A percentile compares a stretch with the other conserved stretches of the same genome.
Conservation (phyloP, 23 red algal genomes). For the Agarophyton chilense region DNA sequence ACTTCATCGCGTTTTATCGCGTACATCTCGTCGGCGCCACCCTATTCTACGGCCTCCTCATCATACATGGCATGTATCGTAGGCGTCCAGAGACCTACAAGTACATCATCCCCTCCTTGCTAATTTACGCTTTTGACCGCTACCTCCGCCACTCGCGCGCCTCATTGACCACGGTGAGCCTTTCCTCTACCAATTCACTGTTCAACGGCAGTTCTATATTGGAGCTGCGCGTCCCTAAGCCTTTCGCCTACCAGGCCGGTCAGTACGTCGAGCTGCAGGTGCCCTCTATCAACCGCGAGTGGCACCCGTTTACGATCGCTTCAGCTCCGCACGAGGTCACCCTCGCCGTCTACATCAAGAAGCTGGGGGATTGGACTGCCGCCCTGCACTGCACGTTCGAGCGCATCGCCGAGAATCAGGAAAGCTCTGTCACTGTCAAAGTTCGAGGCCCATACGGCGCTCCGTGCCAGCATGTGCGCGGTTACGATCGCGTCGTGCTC, state of each 20-base stretch:
- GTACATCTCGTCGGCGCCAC: slow-evolving; percentile 71
- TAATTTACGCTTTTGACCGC: slow-evolving; percentile 61
- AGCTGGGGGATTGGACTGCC: slow-evolving; percentile 72
- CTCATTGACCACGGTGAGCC: slow-evolving; percentile 9
- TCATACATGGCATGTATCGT: slow-evolving; percentile 72
- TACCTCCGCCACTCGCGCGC: slow-evolving; percentile 24
- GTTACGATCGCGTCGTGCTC: slow-evolving; percentile 68
- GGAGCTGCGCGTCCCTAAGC: slow-evolving; percentile 54
- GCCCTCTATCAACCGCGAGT: slow-evolving; percentile 71
- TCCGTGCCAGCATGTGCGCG: slow-evolving; percentile 66
- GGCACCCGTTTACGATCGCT: slow-evolving; percentile 89
- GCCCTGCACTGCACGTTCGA: slow-evolving; percentile 38
- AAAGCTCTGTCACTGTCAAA: background rate
- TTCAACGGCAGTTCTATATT: slow-evolving; percentile 44
- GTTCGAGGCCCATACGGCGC: slow-evolving; percentile 83
- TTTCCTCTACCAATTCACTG: slow-evolving; percentile 21
- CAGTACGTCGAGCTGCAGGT: slow-evolving; percentile 83
- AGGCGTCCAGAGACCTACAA: slow-evolving; percentile 77
- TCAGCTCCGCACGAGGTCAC: slow-evolving; percentile 70
- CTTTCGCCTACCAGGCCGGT: slow-evolving; percentile 69
- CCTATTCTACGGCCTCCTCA: slow-evolving; percentile 67
- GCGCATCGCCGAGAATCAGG: slow-evolving; percentile 22
- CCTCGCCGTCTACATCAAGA: slow-evolving; percentile 76
- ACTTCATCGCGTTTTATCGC: slow-evolving; percentile 59
- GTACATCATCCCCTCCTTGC: slow-evolving; percentile 58